Evolutionary conservation across 768 basidiomycete genomes (phyloP).

Genomic region (Leccinum arenicola): DNA sequence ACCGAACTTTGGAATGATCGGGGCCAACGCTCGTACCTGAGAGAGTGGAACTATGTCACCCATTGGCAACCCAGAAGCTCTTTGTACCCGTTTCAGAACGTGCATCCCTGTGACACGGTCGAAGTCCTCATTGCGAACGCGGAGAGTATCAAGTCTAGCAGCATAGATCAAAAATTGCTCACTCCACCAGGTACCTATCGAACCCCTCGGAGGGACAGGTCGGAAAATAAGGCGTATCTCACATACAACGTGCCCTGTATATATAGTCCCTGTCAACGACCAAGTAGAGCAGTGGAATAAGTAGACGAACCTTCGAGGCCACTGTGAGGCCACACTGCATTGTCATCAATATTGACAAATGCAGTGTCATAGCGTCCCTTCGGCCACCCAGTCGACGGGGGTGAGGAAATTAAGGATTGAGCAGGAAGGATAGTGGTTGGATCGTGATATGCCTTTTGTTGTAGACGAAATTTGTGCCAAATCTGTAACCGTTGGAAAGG

Average conservation of each 20-base stretch:
- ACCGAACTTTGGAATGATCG: constrained; percentile 29
- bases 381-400: neutral
- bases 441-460: neutral
- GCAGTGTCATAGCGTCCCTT: neutral
- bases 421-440: neutral
- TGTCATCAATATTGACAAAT: constrained; percentile 13
- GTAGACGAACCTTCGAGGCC: neutral
- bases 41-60: constrained; percentile 29
- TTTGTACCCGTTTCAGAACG: constrained; percentile 17
- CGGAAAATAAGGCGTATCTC: constrained; percentile 18
- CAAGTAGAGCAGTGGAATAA: neutral
- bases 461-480: constrained; percentile 16
- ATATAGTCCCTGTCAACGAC: neutral
- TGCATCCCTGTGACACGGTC: constrained; percentile 21
- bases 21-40: constrained; percentile 20
- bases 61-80: constrained; percentile 11
- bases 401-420: neutral
- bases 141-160: constrained; percentile 24
- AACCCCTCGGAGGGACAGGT: constrained; percentile 1
- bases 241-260: neutral
- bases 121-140: constrained; percentile 6
- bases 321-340: neutral
- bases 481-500: neutral
- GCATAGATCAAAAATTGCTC: constrained; percentile 25
- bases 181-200: neutral